Conservation (phyloP, 345 rosid genomes). For the Balakata baccata region DNA sequence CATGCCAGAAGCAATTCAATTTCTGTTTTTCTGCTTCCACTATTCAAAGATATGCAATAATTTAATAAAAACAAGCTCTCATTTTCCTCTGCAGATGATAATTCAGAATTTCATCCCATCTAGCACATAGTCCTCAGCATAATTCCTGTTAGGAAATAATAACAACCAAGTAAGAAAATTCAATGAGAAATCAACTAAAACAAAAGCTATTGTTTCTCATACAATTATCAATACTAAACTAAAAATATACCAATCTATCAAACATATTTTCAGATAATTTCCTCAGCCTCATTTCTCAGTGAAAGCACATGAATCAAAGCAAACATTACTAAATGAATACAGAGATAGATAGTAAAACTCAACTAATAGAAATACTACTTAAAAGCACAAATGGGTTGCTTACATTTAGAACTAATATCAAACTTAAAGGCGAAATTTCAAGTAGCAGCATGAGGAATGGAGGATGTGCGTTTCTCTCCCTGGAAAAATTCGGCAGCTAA, state of each 20-base stretch:
- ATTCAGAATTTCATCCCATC: neutral
- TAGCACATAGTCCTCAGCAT: neutral
- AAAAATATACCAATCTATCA: neutral
- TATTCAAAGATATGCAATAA: neutral
- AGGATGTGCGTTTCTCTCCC: neutral
- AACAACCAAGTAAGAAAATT: too few species aligned
- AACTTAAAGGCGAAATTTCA: neutral
- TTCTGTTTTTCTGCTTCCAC: neutral
- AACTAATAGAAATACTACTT: neutral
- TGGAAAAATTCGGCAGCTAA: neutral
- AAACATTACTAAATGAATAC: neutral
- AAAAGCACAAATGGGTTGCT: neutral
- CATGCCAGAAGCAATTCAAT: neutral
- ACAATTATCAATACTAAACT: neutral
- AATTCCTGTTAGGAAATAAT: neutral
- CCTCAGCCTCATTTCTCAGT: neutral
- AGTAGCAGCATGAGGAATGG: neutral
- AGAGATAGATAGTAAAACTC: neutral
- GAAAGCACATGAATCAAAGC: neutral
- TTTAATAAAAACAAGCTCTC: neutral
- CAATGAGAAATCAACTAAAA: neutral
- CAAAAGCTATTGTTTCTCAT: neutral
- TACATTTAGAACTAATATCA: neutral
- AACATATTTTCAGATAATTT: neutral
- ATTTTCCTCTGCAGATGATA: neutral